A percentile compares a stretch with the other conserved stretches of the same genome.
Conservation (phyloP, 2,329 filamentous ascomycete genomes). For the Dactylellina haptotyla region DNA sequence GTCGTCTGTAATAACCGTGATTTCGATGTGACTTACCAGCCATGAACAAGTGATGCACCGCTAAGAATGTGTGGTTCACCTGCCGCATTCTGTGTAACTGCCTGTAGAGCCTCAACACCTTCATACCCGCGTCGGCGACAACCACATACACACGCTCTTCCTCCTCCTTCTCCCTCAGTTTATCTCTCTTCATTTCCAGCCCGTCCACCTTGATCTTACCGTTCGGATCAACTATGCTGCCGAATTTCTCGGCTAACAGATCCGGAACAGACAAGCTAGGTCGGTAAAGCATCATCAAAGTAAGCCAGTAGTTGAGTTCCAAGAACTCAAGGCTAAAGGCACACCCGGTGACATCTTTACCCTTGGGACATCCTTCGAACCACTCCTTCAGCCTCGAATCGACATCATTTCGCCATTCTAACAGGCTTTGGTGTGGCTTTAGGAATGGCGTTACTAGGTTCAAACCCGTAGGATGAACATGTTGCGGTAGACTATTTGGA, state of each 20-base stretch:
- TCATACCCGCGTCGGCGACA: conserved; percentile 93
- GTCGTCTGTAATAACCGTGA: neutral
- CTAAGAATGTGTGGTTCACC: conserved; percentile 95
- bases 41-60: conserved; percentile 97
- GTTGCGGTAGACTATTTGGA: conserved; percentile 47
- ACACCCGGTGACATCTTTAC: conserved; percentile 80
- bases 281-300: conserved; percentile 92
- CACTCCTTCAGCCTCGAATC: conserved; percentile 84
- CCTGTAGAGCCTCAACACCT: conserved; percentile 87
- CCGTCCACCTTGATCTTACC: conserved; percentile 52
- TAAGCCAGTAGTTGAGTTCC: conserved; percentile 97
- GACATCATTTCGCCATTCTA: conserved; percentile 87
- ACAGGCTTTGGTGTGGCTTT: conserved; percentile 82
- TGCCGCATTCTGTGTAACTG: conserved; percentile 86
- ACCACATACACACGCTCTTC: conserved; percentile 93
- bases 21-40: conserved; percentile 70
- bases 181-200: conserved; percentile 25
- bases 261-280: conserved; percentile 88
- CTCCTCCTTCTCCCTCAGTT: conserved; percentile 66
- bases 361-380: conserved; percentile 81
- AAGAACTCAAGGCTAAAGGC: conserved; percentile 89
- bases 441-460: conserved; percentile 85
- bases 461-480: conserved; percentile 48
- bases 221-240: conserved; percentile 56
- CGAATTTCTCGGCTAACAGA: conserved; percentile 81